These are phyloP conservation scores for Candida wancherniae DNA, from an alignment of 805 yeast species.

Conservation along the genomic window DNA sequence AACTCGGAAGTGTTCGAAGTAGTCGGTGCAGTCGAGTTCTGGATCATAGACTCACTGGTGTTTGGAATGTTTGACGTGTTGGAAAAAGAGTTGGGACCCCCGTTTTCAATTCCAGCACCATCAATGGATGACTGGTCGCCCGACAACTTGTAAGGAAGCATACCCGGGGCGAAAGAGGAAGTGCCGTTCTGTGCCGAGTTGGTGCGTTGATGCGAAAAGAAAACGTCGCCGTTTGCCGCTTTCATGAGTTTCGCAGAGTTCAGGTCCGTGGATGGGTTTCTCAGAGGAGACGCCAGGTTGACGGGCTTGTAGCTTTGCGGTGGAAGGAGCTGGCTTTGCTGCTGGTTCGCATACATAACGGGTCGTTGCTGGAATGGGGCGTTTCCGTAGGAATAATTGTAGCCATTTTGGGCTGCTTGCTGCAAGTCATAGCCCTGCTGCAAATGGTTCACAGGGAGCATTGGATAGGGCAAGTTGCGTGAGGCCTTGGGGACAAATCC, in stretches of 20 bases:
- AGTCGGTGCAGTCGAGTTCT: constrained; percentile 20
- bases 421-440: constrained; percentile 3
- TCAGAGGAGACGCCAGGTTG: constrained; percentile 39
- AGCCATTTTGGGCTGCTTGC: constrained; percentile 4
- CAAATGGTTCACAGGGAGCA: constrained; percentile 3
- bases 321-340: constrained; percentile 7
- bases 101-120: too few species aligned
- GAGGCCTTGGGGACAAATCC: neutral
- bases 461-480: constrained; percentile 3
- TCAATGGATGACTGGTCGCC: constrained; percentile 1
- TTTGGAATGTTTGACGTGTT: constrained; percentile 12
- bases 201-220: neutral
- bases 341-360: constrained; percentile 6
- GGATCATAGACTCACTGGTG: constrained; percentile 15
- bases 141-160: neutral
- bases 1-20: constrained; percentile 30
- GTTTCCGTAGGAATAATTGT: constrained; percentile 5
- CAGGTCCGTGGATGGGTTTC: constrained; percentile 20
- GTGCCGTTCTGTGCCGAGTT: constrained; percentile 1
- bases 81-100: constrained; percentile 7
- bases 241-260: constrained; percentile 32
- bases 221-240: constrained; percentile 8
- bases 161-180: too few species aligned
- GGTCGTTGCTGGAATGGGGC: constrained; percentile 10
- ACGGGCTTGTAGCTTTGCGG: constrained; percentile 35